These are phyloP conservation scores for Diplogelasinospora grovesii DNA, from an alignment of 495 filamentous ascomycete species.

Conservation along the genomic window DNA sequence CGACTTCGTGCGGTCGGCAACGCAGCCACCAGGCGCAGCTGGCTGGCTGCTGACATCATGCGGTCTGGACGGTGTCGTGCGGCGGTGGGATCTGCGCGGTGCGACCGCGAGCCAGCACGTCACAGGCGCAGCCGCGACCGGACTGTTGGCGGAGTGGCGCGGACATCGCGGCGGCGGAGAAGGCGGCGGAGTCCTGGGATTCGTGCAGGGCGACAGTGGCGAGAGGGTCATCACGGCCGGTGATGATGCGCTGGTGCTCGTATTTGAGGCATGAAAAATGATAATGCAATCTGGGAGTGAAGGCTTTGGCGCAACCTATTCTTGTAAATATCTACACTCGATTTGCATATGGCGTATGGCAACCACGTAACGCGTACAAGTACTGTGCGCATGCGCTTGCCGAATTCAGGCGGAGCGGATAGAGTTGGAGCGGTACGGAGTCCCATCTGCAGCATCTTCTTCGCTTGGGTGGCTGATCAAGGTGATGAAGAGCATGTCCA, in stretches of 20 bases:
- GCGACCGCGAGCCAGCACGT: conserved; percentile 51
- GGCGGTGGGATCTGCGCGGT: conserved; percentile 80
- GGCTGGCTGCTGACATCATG: conserved; percentile 68
- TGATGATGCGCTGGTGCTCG: conserved; percentile 69
- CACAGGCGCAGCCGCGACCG: conserved; percentile 42
- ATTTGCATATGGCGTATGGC: no score
- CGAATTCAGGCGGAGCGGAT: no score
- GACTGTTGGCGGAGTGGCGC: conserved; percentile 70
- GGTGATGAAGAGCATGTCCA: no score
- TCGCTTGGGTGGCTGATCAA: no score
- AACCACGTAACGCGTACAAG: no score
- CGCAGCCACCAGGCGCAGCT: conserved; percentile 6
- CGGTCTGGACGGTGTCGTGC: conserved; percentile 81
- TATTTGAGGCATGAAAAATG: conserved; percentile 52
- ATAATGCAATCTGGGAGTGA: neutral
- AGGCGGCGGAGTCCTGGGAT: conserved; percentile 81
- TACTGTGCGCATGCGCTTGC: no score
- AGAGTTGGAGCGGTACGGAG: no score
- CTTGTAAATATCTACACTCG: no score
- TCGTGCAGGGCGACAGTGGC: conserved; percentile 65
- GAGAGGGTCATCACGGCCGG: conserved; percentile 79
- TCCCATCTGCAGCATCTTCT: no score
- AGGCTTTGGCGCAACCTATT: no score
- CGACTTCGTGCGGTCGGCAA: conserved; percentile 62
- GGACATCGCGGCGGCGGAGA: conserved; percentile 73